Evolutionary conservation across 768 basidiomycete species (phyloP).

Genomic region (Dictyophora rubrovolvata): DNA sequence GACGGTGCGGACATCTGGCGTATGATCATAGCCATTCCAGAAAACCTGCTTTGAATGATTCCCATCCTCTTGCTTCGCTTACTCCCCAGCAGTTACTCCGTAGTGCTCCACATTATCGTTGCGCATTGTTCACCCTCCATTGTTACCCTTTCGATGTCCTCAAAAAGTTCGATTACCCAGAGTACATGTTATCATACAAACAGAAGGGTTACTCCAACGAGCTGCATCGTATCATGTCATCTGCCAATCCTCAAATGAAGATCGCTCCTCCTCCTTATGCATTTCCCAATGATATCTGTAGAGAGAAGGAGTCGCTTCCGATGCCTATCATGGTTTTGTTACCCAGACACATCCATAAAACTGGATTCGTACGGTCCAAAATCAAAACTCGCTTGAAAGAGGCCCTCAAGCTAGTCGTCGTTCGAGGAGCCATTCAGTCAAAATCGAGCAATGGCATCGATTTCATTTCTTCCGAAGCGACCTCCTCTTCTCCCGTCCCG

Average conservation of each 20-base stretch:
- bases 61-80: neutral
- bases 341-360: neutral
- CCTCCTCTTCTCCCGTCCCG: no score
- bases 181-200: neutral
- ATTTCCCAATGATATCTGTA: neutral
- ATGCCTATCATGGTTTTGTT: slow-evolving; percentile 3
- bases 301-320: slow-evolving; percentile 1
- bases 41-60: neutral
- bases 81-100: neutral
- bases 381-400: slow-evolving; percentile 1
- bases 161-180: neutral
- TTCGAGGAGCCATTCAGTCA: slow-evolving; percentile 1
- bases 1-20: neutral
- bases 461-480: neutral
- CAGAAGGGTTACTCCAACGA: neutral
- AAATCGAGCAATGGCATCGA: neutral
- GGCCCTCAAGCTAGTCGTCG: slow-evolving; percentile 3
- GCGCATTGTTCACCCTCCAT: neutral
- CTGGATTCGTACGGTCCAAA: slow-evolving; percentile 4
- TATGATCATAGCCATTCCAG: neutral
- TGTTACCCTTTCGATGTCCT: slow-evolving; percentile 5
- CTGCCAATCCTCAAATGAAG: neutral
- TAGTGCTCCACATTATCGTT: neutral
- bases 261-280: neutral
- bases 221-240: neutral